Evolutionary conservation across 1,284 basidiomycete genomes (phyloP), one percentile per base, ranked within the genome.

Genomic region (Ceratobasidium sp.): DNA sequence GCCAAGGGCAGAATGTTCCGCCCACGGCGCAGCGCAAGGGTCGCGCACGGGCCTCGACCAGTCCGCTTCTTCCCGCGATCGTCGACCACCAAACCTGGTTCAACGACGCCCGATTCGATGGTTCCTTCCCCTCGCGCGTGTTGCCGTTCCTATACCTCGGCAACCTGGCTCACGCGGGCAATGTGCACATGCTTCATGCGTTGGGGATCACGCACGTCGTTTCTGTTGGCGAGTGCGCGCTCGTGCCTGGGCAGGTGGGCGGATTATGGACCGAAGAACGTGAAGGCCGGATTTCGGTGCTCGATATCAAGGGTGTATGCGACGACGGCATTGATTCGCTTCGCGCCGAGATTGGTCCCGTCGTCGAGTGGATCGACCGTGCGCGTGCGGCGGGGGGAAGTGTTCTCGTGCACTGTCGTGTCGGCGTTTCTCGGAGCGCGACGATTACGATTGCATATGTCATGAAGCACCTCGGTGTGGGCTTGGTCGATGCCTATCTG

Each of bases 181-280:
- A 99, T 77, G 94, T 90, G 49, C 91, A 92, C 75, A 97, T 99
- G 94, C 87, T 98, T 3, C 91, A 94, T 74, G 91, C 93, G 1
- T 85, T 99, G n/a, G 94, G 94, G 49, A 97, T 99, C 75, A 96
- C 94, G 0, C 96, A 98, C 76, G 95, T 99, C 72, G 96, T 99
- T 35, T 96, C 93, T 3, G 94, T 98, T 3, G 96, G 96, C 60
- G 96, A 98, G 81, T 93, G 92, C 72, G 94, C 93, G 10, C 85
- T 96, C 22, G 82, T 91, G 1, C 82, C 80, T 22, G 82, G 82
- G 13, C 87, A 86, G 56, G 49, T 20, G 10, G 90, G 91, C 8
- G 92, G 90, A n/a, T 82, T 96, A 22, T 94, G 88, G 87, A 86
- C 88, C 71, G 93, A 95, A 79, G 89, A 93, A 77, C 84, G 87